A percentile compares a stretch with the other conserved stretches of the same genome.
phyloP scores from a whole-genome alignment of 345 rosid genomes.

The Acer saccharum region DNA sequence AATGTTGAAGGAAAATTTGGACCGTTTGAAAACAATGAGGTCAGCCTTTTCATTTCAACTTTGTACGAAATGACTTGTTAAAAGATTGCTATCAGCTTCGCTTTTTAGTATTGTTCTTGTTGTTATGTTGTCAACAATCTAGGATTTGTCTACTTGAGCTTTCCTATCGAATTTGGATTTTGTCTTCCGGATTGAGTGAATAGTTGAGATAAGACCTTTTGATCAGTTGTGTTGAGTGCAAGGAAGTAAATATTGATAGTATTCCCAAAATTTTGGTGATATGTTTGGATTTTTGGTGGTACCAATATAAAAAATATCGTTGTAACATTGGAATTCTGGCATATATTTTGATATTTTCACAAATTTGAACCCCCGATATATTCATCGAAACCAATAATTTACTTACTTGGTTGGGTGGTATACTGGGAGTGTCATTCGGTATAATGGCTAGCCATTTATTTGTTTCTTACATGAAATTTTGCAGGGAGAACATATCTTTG shows the following conservation, averaged over 20 bases:
- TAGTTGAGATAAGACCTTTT: not conserved
- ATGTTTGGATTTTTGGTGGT: too few relatives aligned
- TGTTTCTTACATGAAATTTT: conserved; percentile 20
- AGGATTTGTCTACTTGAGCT: not conserved
- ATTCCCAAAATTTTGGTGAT: too few relatives aligned
- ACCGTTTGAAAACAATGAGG: conserved; percentile 70
- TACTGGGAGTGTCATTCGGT: not conserved
- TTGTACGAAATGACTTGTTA: not conserved
- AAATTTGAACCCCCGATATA: too few relatives aligned
- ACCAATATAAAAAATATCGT: too few relatives aligned
- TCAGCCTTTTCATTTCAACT: conserved; percentile 18
- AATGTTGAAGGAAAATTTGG: conserved; percentile 62
- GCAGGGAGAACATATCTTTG: conserved; percentile 56
- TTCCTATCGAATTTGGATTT: not conserved
- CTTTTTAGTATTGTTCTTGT: not conserved
- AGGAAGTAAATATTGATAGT: not conserved
- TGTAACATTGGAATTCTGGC: not conserved
- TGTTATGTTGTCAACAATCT: not conserved
- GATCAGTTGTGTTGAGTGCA: not conserved
- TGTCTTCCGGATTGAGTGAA: not conserved
- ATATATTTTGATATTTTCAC: too few relatives aligned
- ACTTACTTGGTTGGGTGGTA: not conserved
- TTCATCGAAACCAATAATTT: not conserved
- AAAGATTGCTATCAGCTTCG: not conserved
- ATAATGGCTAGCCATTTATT: not conserved